A percentile compares a stretch with the other conserved stretches of the same genome.
phyloP scores from a whole-genome alignment of 1,284 basidiomycete genomes.

The Tilletia caries region DNA sequence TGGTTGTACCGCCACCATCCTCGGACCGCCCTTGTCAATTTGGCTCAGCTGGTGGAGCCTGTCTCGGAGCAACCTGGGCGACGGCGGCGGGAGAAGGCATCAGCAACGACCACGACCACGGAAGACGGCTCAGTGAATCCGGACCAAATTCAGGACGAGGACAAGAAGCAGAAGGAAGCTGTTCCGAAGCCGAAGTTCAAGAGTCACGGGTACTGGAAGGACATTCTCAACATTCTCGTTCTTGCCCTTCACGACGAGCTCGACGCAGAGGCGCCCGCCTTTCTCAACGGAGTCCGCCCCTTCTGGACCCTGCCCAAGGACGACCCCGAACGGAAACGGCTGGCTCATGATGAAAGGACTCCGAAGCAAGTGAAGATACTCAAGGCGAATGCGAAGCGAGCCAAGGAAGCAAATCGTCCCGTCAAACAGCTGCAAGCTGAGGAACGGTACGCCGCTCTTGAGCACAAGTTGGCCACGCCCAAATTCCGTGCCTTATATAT shows the following conservation, averaged over 20 bases:
- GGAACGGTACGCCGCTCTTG: slow-evolving; percentile 48
- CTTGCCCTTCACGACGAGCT: slow-evolving; percentile 62
- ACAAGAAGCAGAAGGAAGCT: slow-evolving; percentile 34
- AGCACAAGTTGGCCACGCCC: slow-evolving; percentile 57
- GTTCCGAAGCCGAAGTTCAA: slow-evolving; percentile 17
- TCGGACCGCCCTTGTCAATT: slow-evolving; percentile 64
- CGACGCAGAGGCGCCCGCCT: slow-evolving; percentile 17
- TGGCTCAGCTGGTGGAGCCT: slow-evolving; percentile 60
- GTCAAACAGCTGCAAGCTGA: slow-evolving; percentile 26
- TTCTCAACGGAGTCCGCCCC: background rate
- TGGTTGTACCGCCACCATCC: slow-evolving; percentile 67
- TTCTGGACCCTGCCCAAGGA: background rate
- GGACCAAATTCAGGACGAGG: slow-evolving; percentile 21
- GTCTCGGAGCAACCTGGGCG: slow-evolving; percentile 54
- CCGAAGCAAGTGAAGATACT: background rate
- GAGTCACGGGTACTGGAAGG: slow-evolving; percentile 68
- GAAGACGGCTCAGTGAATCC: background rate
- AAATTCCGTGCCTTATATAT: slow-evolving; percentile 65
- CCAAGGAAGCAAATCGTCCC: slow-evolving; percentile 18
- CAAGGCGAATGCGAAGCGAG: slow-evolving; percentile 4
- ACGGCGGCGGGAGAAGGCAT: slow-evolving; percentile 22
- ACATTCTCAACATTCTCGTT: slow-evolving; percentile 64
- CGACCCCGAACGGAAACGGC: slow-evolving; percentile 11
- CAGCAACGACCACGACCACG: slow-evolving; percentile 2
- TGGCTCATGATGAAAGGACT: slow-evolving; percentile 8